Evolutionary conservation across 2,329 filamentous ascomycete genomes (phyloP).

Genomic region (Diaporthe capsici): DNA sequence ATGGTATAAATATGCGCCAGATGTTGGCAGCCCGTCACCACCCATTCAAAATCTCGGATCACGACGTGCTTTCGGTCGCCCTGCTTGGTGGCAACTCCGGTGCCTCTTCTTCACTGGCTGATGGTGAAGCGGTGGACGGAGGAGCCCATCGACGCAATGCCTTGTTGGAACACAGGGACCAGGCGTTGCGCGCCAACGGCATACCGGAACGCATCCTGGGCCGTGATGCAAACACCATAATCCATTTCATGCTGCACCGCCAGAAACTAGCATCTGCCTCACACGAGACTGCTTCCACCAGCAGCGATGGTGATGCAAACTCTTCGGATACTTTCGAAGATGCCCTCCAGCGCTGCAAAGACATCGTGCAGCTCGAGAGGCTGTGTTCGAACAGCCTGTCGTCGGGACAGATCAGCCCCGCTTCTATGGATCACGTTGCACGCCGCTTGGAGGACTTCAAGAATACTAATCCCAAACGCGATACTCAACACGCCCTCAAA

Average conservation of each 20-base stretch:
- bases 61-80: conserved; percentile 34
- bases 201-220: conserved; percentile 45
- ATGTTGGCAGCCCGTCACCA: conserved; percentile 33
- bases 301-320: background rate
- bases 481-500: conserved; percentile 46
- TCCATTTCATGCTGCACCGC: conserved; percentile 49
- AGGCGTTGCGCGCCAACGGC: conserved; percentile 46
- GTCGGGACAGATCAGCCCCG: background rate
- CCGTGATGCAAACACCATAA: conserved; percentile 40
- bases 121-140: background rate
- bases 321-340: conserved; percentile 24
- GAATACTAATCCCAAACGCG: background rate
- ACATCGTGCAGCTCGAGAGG: conserved; percentile 46
- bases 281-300: background rate
- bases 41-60: conserved; percentile 26
- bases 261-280: conserved; percentile 37
- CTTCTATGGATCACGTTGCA: conserved; percentile 22
- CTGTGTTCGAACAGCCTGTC: conserved; percentile 43
- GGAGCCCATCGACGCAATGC: background rate
- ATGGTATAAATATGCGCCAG: background rate
- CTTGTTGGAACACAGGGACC: background rate
- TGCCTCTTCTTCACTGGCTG: background rate
- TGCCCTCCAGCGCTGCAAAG: conserved; percentile 38
- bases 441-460: background rate
- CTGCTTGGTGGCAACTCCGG: conserved; percentile 20